phyloP scores from a whole-genome alignment of 2,329 filamentous ascomycete species.

The Stylonectria norvegica region DNA sequence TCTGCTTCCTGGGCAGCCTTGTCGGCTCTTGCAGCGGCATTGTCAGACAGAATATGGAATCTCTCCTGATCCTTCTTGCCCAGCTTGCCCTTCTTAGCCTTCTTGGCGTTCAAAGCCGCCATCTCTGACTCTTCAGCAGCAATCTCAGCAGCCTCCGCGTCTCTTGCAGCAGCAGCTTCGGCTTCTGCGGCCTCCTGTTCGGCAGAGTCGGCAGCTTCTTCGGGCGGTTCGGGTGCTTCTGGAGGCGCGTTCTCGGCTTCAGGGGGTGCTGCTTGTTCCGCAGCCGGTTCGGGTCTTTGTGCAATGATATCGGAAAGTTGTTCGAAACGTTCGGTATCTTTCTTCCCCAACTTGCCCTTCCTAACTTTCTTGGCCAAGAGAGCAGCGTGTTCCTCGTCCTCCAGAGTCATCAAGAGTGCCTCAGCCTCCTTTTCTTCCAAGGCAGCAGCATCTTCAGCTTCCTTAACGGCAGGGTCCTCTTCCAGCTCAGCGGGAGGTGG shows the following conservation, averaged over 20 bases:
- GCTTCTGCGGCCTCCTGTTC: constrained; percentile 8
- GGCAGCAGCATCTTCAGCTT: constrained; percentile 25
- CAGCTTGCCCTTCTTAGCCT: constrained; percentile 46
- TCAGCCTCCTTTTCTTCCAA: constrained; percentile 2
- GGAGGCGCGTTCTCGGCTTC: constrained; percentile 16
- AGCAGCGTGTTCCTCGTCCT: constrained; percentile 40
- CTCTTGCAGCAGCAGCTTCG: constrained; percentile 15
- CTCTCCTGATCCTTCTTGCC: constrained; percentile 46
- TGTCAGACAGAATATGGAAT: constrained; percentile 36
- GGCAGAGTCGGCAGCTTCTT: neutral
- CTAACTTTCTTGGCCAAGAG: constrained; percentile 36
- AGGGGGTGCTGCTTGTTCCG: constrained; percentile 2
- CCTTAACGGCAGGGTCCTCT: constrained; percentile 8
- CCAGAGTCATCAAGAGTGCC: too few species aligned
- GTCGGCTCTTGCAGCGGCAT: constrained; percentile 31
- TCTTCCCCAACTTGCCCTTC: constrained; percentile 29
- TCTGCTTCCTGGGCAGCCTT: constrained; percentile 9
- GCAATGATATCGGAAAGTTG: constrained; percentile 14
- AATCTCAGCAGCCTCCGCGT: constrained; percentile 25
- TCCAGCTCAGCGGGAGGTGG: constrained; percentile 6
- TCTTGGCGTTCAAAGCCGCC: constrained; percentile 44
- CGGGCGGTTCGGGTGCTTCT: constrained; percentile 3
- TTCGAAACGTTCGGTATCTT: constrained; percentile 20
- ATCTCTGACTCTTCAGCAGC: constrained; percentile 31
- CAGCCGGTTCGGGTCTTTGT: constrained; percentile 13